Percentiles rank a stretch among this genome's conserved stretches.
Conservation (phyloP, 2,329 filamentous ascomycete genomes). For the Didymella exigua region DNA sequence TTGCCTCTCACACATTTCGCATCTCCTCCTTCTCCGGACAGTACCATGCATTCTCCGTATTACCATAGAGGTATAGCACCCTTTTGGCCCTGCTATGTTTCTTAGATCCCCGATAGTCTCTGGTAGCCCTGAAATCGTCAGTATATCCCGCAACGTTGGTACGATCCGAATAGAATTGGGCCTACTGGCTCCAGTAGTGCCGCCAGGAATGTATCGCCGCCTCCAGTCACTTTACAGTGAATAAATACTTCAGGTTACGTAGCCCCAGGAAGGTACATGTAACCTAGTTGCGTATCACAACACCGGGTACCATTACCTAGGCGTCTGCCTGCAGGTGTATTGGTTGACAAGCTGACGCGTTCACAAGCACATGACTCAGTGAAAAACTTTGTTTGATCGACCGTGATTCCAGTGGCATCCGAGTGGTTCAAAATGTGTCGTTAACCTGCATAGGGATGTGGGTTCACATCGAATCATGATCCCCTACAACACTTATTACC, state of each 20-base stretch:
- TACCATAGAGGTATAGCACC: slow-evolving; percentile 24
- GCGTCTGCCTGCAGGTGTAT: slow-evolving; percentile 28
- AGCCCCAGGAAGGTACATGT: slow-evolving; percentile 10
- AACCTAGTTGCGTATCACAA: slow-evolving; percentile 20
- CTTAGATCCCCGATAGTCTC: slow-evolving; percentile 17
- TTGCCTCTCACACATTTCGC: slow-evolving; percentile 20
- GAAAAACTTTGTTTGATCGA: neutral
- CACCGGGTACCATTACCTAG: slow-evolving; percentile 22
- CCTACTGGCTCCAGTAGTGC: neutral
- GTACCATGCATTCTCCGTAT: slow-evolving; percentile 9
- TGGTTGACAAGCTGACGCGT: slow-evolving; percentile 39
- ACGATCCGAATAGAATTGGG: slow-evolving; percentile 1
- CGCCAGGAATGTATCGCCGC: slow-evolving; percentile 1
- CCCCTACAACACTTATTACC: neutral
- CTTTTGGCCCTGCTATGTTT: slow-evolving; percentile 19
- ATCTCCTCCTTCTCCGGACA: slow-evolving; percentile 32
- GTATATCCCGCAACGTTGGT: slow-evolving; percentile 13
- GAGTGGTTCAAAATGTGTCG: neutral
- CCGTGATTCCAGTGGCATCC: neutral
- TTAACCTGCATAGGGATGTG: neutral
- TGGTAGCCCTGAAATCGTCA: slow-evolving; percentile 14
- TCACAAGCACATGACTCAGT: neutral
- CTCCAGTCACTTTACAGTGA: neutral
- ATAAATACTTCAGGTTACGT: slow-evolving; percentile 5
- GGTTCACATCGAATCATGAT: neutral